A percentile compares a stretch with the other conserved stretches of the same genome.
Conservation (phyloP, 768 basidiomycete genomes). For the Infundibulicybe gibba region DNA sequence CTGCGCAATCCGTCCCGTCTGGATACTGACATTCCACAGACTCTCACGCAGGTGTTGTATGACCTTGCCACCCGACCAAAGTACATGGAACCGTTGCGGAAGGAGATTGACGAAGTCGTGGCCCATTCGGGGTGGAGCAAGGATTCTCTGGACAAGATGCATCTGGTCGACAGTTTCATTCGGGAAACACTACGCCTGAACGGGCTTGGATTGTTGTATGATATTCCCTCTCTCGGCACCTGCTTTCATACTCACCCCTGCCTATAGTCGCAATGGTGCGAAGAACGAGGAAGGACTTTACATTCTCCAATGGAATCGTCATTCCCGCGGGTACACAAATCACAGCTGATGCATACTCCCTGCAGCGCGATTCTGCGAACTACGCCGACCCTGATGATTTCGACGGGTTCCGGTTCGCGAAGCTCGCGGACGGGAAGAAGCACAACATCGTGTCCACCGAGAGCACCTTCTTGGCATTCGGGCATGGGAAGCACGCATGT, state of each 20-base stretch:
- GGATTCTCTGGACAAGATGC: constrained; percentile 31
- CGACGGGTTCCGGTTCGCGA: constrained; percentile 16
- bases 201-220: constrained; percentile 19
- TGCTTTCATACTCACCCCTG: background rate
- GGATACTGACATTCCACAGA: constrained; percentile 5
- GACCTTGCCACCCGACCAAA: constrained; percentile 24
- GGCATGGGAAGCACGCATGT: constrained; percentile 14
- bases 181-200: constrained; percentile 34
- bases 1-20: background rate
- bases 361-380: constrained; percentile 5
- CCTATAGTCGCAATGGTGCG: constrained; percentile 19
- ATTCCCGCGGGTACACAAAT: constrained; percentile 10
- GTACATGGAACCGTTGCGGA: constrained; percentile 22
- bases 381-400: constrained; percentile 14
- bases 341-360: background rate
- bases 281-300: constrained; percentile 13
- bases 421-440: constrained; percentile 6
- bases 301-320: constrained; percentile 11
- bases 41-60: constrained; percentile 24
- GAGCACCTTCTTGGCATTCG: constrained; percentile 12
- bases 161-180: constrained; percentile 41
- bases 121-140: constrained; percentile 37
- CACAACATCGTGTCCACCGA: constrained; percentile 11
- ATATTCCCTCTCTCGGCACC: background rate
- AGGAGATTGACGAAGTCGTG: constrained; percentile 26